Percentiles rank a stretch among this genome's conserved stretches.
These are phyloP conservation scores for Thuja plicata DNA, from an alignment of 83 land plant genomes.

Conservation along the genomic window DNA sequence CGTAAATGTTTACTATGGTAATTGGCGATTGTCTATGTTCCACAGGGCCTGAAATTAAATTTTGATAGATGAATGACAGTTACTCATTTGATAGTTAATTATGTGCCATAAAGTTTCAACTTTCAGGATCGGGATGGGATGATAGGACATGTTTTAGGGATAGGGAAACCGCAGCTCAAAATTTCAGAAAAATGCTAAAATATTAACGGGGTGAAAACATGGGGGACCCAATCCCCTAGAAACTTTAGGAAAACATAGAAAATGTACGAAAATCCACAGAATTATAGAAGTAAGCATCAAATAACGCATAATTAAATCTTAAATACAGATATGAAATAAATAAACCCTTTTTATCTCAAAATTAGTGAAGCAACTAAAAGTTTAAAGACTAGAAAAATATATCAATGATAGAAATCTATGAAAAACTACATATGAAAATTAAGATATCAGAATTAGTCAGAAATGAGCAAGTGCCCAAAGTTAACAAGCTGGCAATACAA, in stretches of 20 bases:
- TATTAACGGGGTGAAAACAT: neutral
- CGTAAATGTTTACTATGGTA: neutral
- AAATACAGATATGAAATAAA: neutral
- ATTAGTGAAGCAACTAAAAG: neutral
- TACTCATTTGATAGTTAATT: neutral
- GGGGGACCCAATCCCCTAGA: neutral
- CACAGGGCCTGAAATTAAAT: neutral
- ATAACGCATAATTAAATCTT: neutral
- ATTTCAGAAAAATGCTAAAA: neutral
- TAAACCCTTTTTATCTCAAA: neutral
- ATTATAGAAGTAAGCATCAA: neutral
- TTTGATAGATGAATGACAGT: neutral
- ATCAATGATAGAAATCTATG: neutral
- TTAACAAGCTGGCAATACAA: neutral
- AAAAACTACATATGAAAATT: too few relatives aligned
- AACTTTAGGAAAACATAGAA: neutral
- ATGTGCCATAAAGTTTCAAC: neutral
- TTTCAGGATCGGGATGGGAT: neutral
- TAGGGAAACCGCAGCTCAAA: neutral
- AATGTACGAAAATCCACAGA: neutral
- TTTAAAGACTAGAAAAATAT: too few relatives aligned
- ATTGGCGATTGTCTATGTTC: neutral
- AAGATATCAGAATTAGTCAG: neutral
- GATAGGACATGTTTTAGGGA: neutral
- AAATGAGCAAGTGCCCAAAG: neutral